Evolutionary conservation across 2,329 filamentous ascomycete genomes (phyloP).

Genomic region (Teratosphaeria nubilosa): DNA sequence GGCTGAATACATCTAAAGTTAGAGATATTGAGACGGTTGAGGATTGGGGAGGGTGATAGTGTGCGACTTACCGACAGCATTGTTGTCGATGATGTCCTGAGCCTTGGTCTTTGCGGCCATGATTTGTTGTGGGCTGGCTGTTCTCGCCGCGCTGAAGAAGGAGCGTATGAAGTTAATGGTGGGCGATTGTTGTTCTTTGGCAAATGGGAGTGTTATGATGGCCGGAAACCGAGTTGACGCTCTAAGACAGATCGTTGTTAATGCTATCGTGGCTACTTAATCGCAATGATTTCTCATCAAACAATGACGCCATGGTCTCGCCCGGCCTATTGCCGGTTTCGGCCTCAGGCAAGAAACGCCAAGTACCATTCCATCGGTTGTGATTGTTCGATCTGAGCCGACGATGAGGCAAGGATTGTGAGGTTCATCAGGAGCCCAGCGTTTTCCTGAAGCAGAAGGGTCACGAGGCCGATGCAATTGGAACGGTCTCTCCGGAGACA

Average conservation of each 20-base stretch:
- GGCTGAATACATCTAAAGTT: conserved; percentile 40
- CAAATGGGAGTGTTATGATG: background rate
- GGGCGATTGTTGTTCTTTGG: conserved; percentile 2
- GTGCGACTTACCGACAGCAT: conserved; percentile 60
- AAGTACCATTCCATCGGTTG: too few species aligned
- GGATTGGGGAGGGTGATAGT: background rate
- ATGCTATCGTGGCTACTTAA: too few species aligned
- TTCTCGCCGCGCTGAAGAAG: conserved; percentile 52
- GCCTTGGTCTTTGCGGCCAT: conserved; percentile 74
- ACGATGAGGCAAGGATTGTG: too few species aligned
- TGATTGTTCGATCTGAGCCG: too few species aligned
- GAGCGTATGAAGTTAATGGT: conserved; percentile 35
- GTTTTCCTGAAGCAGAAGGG: too few species aligned
- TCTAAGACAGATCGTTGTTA: background rate
- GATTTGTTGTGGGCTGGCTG: conserved; percentile 56
- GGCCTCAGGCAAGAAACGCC: too few species aligned
- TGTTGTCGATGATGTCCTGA: conserved; percentile 77
- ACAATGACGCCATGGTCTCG: background rate
- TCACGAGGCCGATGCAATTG: too few species aligned
- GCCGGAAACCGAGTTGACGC: background rate
- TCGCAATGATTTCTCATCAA: background rate
- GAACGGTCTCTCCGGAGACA: too few species aligned
- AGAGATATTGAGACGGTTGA: background rate
- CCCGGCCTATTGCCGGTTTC: background rate
- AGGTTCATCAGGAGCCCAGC: too few species aligned